These are phyloP conservation scores for Auxenochlorella protothecoides DNA, from an alignment of 139 green algal species.

Conservation along the genomic window DNA sequence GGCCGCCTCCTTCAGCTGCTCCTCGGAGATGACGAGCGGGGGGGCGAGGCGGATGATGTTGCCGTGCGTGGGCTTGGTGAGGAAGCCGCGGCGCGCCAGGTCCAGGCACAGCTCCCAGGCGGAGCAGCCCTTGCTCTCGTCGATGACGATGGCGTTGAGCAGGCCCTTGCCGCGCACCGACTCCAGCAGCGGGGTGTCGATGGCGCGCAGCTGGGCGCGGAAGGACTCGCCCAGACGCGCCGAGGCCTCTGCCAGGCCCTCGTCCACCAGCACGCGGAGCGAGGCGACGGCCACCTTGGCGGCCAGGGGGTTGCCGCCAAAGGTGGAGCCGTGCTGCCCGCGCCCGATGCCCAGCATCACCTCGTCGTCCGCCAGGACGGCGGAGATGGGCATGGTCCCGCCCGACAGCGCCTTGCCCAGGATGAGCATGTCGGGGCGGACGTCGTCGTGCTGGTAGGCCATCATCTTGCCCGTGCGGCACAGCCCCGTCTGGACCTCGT, in stretches of 20 bases:
- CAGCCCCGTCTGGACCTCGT: conserved; percentile 97
- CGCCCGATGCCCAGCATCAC: conserved; percentile 76
- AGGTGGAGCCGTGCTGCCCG: conserved; percentile 83
- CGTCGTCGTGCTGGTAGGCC: conserved; percentile 70
- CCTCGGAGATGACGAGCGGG: conserved; percentile 67
- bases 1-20: conserved; percentile 58
- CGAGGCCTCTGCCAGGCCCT: conserved; percentile 78
- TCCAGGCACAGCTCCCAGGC: conserved; percentile 84
- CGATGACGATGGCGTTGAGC: conserved; percentile 82
- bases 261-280: conserved; percentile 86
- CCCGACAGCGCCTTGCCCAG: conserved; percentile 83
- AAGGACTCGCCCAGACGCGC: conserved; percentile 55
- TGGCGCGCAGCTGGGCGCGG: conserved; percentile 38
- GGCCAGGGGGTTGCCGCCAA: conserved; percentile 91
- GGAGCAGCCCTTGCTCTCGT: conserved; percentile 39
- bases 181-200: conserved; percentile 23
- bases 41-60: conserved; percentile 87
- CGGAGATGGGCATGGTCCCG: conserved; percentile 84
- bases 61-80: conserved; percentile 94
- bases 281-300: conserved; percentile 74
- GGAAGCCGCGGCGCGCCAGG: conserved; percentile 71
- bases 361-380: conserved; percentile 77
- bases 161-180: conserved; percentile 74
- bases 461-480: conserved; percentile 84
- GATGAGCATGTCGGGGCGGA: conserved; percentile 86